phyloP scores from a whole-genome alignment of 2,329 filamentous ascomycete genomes.

The Cordyceps pruinosa region DNA sequence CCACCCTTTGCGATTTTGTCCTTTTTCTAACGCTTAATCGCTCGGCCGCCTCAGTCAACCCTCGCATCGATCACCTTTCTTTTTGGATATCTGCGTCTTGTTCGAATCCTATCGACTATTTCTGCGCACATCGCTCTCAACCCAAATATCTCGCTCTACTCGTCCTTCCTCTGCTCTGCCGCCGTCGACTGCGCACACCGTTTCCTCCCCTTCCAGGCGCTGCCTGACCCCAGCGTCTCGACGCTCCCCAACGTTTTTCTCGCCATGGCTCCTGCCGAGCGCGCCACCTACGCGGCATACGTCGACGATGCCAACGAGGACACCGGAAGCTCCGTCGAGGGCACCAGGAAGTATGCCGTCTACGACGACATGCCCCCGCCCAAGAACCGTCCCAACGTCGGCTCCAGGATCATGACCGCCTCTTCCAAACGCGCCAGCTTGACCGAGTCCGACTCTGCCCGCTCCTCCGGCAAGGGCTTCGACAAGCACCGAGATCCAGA shows the following conservation, averaged over 20 bases:
- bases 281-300: constrained; percentile 32
- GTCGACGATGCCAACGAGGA: constrained; percentile 50
- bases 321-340: constrained; percentile 34
- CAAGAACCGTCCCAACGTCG: constrained; percentile 46
- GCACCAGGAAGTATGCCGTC: constrained; percentile 39
- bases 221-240: constrained; percentile 9
- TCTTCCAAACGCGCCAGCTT: constrained; percentile 25
- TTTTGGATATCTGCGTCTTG: neutral
- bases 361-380: constrained; percentile 32
- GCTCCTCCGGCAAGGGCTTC: constrained; percentile 26
- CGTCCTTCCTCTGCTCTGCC: neutral
- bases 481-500: constrained; percentile 19
- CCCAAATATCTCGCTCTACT: neutral
- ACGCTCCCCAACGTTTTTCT: neutral
- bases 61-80: neutral
- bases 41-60: neutral
- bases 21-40: constrained; percentile 6
- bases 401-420: constrained; percentile 42
- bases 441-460: constrained; percentile 39
- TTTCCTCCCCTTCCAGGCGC: constrained; percentile 6
- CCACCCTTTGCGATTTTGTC: constrained; percentile 9
- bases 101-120: neutral
- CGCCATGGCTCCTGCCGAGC: constrained; percentile 36
- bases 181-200: neutral
- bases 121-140: neutral